Evolutionary conservation across 2,329 filamentous ascomycete species (phyloP), one percentile per base, ranked within the genome.

Genomic region (Fusarium redolens): DNA sequence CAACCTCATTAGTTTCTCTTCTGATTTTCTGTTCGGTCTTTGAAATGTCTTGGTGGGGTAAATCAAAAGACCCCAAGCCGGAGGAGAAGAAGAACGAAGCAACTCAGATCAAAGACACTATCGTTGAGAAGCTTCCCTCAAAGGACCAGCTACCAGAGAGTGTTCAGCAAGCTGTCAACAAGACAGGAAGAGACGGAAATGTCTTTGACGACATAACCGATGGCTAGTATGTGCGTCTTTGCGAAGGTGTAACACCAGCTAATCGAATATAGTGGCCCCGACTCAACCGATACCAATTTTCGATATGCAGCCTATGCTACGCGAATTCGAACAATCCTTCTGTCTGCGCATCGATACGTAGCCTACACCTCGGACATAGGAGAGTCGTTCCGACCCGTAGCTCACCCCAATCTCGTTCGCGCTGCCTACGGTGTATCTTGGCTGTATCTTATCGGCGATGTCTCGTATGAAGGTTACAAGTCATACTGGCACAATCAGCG

Each of bases 311-410:
- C 93, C 75, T 99, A 99, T 83, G 94, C 94, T 52, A 91, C 92
- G 68, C 92, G 96, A 54, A 85, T 96, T 71, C 91, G 94, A 69
- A 97, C 95, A 12, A 93, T 98, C 74, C 90, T 99, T 78, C 86
- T 95, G 75, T 94, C 93, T 20, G 95, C 95, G 7, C 96, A 98
- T 79, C 92, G 96, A 78, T 99, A 99, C 79, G 95, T 99, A 54
- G 96, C 96, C 63, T 99, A 99, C 82, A 98, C 96, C 0, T 95
- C 92, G 25, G 96, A 98, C 78, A 96, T 99, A 72, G 96, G 96
- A 80, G 96, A 99, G 83, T 97, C 93, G 0, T 99, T 99, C 83
- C 91, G 96, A 4, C 96, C 96, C 0, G 89, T 99, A 43, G 95
- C 96, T 7, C 95, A 98, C 80, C 96, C 95, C 0, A 91, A 88